Percentiles rank a stretch among this genome's conserved stretches.
These are phyloP conservation scores for Eutrema heterophyllum DNA, from an alignment of 345 rosid genomes.

Conservation along the genomic window DNA sequence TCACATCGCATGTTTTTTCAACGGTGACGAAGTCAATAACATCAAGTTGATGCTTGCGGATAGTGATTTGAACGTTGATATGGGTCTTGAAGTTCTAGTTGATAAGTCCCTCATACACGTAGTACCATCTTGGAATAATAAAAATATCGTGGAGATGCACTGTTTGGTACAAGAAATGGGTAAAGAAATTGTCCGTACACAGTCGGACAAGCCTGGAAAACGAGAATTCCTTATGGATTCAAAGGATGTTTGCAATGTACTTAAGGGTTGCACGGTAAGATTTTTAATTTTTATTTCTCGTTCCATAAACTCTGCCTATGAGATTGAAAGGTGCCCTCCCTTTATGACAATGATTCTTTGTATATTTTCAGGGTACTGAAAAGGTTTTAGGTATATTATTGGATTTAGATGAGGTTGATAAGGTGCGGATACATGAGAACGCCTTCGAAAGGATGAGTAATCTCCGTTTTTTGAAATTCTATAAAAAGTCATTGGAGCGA, in stretches of 20 bases:
- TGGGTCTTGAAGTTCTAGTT: not conserved
- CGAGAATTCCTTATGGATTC: conserved; percentile 24
- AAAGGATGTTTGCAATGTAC: conserved; percentile 21
- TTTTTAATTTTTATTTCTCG: too few relatives aligned
- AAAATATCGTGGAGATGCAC: conserved; percentile 25
- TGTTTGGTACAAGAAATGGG: conserved; percentile 34
- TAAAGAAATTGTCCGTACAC: conserved; percentile 10
- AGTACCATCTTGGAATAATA: not conserved
- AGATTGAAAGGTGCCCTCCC: not conserved
- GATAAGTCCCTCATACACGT: conserved; percentile 21
- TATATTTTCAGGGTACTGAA: conserved; percentile 25
- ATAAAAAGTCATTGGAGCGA: not conserved
- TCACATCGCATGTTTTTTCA: conserved; percentile 35
- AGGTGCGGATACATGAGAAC: not conserved
- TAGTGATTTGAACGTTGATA: conserved; percentile 5
- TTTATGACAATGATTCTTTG: not conserved
- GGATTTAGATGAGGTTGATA: not conserved
- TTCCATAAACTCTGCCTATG: not conserved
- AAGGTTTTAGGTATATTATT: conserved; percentile 26
- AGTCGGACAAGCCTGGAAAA: conserved; percentile 16
- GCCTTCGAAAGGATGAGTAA: conserved; percentile 20
- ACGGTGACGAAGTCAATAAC: not conserved
- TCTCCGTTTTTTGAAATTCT: conserved; percentile 22
- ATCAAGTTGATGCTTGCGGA: not conserved
- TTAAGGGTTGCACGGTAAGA: not conserved